These are phyloP conservation scores for Saccharomycopsis synnaedendra DNA, from an alignment of 805 yeast genomes.

Conservation along the genomic window DNA sequence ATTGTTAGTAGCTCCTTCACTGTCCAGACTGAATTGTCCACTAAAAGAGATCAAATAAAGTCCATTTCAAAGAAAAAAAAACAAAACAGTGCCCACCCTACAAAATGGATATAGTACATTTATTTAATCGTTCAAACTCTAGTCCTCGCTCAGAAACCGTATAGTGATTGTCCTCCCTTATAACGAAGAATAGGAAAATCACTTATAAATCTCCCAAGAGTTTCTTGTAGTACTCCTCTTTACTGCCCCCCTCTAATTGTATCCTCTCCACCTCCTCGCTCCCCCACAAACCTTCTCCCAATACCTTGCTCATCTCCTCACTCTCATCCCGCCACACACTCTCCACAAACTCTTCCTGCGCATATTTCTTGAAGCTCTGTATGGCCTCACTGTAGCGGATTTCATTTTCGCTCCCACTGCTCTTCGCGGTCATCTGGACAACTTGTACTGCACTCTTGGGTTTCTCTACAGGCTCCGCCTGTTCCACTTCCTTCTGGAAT, in stretches of 20 bases:
- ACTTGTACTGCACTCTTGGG: conserved; percentile 34
- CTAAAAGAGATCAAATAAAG: too few species aligned
- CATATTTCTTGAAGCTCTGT: conserved; percentile 47
- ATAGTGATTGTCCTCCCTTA: too few species aligned
- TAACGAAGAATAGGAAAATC: too few species aligned
- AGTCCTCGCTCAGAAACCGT: too few species aligned
- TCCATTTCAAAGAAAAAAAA: too few species aligned
- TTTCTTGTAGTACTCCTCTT: too few species aligned
- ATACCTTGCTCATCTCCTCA: conserved; percentile 21
- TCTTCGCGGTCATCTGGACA: conserved; percentile 68
- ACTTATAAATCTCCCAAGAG: too few species aligned
- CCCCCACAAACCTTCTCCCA: conserved; percentile 18
- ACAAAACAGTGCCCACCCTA: too few species aligned
- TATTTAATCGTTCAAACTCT: too few species aligned
- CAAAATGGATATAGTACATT: too few species aligned
- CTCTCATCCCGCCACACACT: conserved; percentile 36
- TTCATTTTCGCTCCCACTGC: conserved; percentile 43
- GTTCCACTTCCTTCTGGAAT: conserved; percentile 27
- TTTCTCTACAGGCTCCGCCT: conserved; percentile 6
- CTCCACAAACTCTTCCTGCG: conserved; percentile 41
- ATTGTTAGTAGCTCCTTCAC: too few species aligned
- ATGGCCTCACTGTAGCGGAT: conserved; percentile 61
- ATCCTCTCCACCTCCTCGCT: neutral
- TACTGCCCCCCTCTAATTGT: neutral
- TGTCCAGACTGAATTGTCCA: too few species aligned